Conservation (phyloP, 2,329 filamentous ascomycete species). For the Fusarium mexicanum region DNA sequence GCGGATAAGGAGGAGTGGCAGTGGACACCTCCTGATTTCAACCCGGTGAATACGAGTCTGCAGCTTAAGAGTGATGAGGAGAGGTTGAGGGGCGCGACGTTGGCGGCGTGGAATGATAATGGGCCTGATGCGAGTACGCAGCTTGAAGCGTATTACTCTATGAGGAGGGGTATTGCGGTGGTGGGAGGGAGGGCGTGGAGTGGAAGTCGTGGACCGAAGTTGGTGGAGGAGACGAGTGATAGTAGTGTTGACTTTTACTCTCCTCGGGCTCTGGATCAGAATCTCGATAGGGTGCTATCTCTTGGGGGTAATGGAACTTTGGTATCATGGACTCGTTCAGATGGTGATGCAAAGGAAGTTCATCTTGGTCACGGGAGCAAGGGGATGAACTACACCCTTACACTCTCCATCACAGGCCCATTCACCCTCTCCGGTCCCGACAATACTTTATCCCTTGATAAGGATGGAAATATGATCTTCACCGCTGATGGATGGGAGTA, state of each 20-base stretch:
- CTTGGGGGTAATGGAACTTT: accelerated
- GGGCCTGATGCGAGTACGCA: constrained; percentile 11
- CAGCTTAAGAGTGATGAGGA: neutral
- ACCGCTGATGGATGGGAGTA: constrained; percentile 9
- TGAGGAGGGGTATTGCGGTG: constrained; percentile 18
- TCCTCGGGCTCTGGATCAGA: neutral
- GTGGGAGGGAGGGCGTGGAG: constrained; percentile 16
- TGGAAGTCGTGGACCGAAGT: neutral
- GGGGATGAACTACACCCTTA: constrained; percentile 15
- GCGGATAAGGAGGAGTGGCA: constrained; percentile 1
- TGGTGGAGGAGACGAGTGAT: neutral
- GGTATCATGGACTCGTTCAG: neutral
- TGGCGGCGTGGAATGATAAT: constrained; percentile 23
- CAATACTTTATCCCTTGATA: neutral
- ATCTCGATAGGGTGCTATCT: neutral
- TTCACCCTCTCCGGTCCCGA: neutral
- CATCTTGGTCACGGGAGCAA: neutral
- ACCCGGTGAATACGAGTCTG: constrained; percentile 5
- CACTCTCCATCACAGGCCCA: neutral
- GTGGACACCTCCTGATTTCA: constrained; percentile 13
- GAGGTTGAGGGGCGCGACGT: neutral
- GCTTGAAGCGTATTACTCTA: constrained; percentile 20
- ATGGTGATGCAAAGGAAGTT: neutral
- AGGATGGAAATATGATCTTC: neutral
- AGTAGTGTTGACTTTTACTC: constrained; percentile 9